Conservation (phyloP, 2,329 filamentous ascomycete species). For the Beauveria rudraprayagi region DNA sequence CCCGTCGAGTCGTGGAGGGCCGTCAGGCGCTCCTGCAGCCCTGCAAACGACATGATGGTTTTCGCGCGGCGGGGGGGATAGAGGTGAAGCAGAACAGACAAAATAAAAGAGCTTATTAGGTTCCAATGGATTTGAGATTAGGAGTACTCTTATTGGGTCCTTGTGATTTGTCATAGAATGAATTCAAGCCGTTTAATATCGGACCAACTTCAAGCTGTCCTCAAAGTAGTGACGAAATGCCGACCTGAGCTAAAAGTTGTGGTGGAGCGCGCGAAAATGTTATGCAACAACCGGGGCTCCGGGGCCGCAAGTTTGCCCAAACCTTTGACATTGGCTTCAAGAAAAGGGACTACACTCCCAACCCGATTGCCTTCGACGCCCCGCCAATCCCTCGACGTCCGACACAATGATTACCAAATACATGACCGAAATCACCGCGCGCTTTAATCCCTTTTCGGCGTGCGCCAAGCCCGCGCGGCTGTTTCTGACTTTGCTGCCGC, state of each 20-base stretch:
- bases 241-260: neutral
- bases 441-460: conserved; percentile 86
- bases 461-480: conserved; percentile 75
- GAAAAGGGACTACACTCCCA: neutral
- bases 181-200: neutral
- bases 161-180: neutral
- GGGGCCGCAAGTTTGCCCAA: too few species aligned
- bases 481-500: conserved; percentile 78
- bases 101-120: too few species aligned
- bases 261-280: conserved; percentile 6
- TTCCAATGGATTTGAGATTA: neutral
- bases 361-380: too few species aligned
- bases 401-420: conserved; percentile 73
- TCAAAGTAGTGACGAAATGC: conserved; percentile 8
- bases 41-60: conserved; percentile 45
- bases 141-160: neutral
- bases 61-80: neutral
- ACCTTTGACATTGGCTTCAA: too few species aligned
- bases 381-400: neutral
- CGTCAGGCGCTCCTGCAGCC: conserved; percentile 52
- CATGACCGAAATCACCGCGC: conserved; percentile 74
- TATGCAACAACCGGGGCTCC: conserved; percentile 8
- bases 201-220: conserved; percentile 2
- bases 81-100: neutral
- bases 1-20: conserved; percentile 53